Percentiles rank a stretch among this genome's conserved stretches.
Evolutionary conservation across 164 flowering plant genomes (phyloP).

Genomic region (Vitis rupestris): DNA sequence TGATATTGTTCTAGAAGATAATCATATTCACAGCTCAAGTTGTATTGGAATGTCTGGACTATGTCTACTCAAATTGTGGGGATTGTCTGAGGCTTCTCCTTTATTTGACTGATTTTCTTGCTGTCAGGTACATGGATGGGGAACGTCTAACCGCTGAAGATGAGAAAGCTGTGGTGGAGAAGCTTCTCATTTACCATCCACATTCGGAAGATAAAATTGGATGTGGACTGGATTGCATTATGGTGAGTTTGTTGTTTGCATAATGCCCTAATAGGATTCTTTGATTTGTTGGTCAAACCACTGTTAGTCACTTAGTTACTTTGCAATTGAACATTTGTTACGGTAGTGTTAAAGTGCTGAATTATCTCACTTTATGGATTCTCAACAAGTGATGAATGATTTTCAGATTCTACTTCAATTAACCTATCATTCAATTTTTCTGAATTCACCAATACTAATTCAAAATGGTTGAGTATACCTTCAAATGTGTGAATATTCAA

Average conservation of each 20-base stretch:
- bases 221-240: conserved; percentile 72
- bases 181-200: conserved; percentile 86
- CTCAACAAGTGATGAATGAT: no score
- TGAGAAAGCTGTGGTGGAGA: conserved; percentile 70
- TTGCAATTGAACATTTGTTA: no score
- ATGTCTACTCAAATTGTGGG: background rate
- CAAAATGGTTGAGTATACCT: no score
- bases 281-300: background rate
- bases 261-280: background rate
- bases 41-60: background rate
- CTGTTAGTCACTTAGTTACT: no score
- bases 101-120: conserved; percentile 14
- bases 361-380: no score
- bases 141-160: conserved; percentile 60
- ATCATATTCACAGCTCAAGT: no score
- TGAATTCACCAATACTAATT: no score
- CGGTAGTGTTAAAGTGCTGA: background rate
- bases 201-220: conserved; percentile 90
- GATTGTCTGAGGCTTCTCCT: background rate
- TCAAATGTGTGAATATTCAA: no score
- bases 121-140: conserved; percentile 76
- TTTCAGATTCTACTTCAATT: no score
- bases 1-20: no score
- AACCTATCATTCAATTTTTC: no score
- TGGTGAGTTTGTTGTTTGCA: conserved; percentile 42